Percentiles rank a stretch among this genome's conserved stretches.
Evolutionary conservation across 495 filamentous ascomycete genomes (phyloP).

Genomic region (Podospora conica): DNA sequence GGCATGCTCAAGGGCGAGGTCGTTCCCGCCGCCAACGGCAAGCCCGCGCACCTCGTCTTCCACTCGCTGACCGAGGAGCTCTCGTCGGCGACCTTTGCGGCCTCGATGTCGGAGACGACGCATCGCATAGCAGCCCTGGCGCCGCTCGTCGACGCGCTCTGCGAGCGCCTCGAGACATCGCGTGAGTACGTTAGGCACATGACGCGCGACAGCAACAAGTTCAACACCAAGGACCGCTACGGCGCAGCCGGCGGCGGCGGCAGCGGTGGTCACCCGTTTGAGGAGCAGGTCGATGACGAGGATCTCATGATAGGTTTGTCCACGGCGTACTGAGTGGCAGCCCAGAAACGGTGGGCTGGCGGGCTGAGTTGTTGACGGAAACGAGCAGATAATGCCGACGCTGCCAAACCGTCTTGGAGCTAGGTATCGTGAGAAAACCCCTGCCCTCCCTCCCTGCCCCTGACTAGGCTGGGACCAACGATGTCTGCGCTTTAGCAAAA

Average conservation of each 20-base stretch:
- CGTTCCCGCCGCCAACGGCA: constrained; percentile 35
- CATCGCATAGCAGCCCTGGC: constrained; percentile 39
- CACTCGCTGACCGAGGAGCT: constrained; percentile 26
- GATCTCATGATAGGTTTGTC: constrained; percentile 55
- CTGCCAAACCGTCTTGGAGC: too few relatives aligned
- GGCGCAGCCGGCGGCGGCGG: too few relatives aligned
- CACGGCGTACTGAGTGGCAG: not conserved
- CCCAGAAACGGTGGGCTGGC: not conserved
- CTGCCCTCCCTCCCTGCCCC: not conserved
- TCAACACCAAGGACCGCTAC: constrained; percentile 28
- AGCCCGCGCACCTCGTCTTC: constrained; percentile 35
- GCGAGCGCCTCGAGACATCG: constrained; percentile 50
- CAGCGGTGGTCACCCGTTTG: constrained; percentile 21
- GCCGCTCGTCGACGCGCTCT: constrained; percentile 40
- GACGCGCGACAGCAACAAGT: constrained; percentile 39
- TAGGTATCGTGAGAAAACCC: not conserved
- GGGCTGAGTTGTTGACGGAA: not conserved
- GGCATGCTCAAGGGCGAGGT: constrained; percentile 52
- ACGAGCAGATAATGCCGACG: too few relatives aligned
- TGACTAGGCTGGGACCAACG: not conserved
- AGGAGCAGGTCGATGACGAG: constrained; percentile 52
- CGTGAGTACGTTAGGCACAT: constrained; percentile 53
- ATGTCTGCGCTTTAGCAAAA: too few relatives aligned
- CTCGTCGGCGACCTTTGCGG: constrained; percentile 42
- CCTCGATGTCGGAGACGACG: constrained; percentile 37